Base-by-base conservation (phyloP, 163 green algal species). In the Trebouxia gelatinosa region DNA sequence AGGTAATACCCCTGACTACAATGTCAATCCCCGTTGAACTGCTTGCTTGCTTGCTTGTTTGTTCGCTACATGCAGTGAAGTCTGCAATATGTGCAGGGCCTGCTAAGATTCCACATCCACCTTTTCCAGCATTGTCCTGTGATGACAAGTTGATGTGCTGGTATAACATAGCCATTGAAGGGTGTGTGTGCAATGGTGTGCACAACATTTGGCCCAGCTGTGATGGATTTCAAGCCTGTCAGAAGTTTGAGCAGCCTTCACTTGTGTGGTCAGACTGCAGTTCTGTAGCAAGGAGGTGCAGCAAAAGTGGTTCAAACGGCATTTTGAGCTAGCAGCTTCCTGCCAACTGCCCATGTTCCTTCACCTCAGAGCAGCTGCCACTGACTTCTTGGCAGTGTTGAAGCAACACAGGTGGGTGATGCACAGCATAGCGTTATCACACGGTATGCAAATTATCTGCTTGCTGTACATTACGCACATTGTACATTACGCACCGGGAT, bases 301-400 rank as follows among this genome's bases (percentile, higher is more conserved):
- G 82, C 74, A 75, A n/a, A 77, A 77, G 29, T 89, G 83, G 66
- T 95, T 95, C 65, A 78, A 26, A 29, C 29, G n/a, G 37, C 91
- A 95, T 71, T 90, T 95, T 54, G 57, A 82, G 4, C 78, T 97
- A 34, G 87, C 90, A 0, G 23, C 74, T 23, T 67, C 74, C 32
- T 85, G 74, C 2, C 70, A 87, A 17, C 86, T 97, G 74, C 93
- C 93, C 48, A 92, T 97, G 90, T 98, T 98, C 70, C 85, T 98
- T 43, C 93, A 98, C 87, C 85, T 95, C 78, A 83, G 93, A 0
- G 88, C 84, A 5, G 92, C 91, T 1, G 85, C 85, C 9, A 81
- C 82, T 6, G 92, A 97, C 82, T 94, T 97, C 66, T 28, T 95
- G 6, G 75, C 86, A 0, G 93, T 95, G 21, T 11, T 94, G 48